A percentile compares a stretch with the other conserved stretches of the same genome.
Evolutionary conservation across 371 early-diverging fungal genomes (phyloP).

Genomic region (Actinomucor elegans): DNA sequence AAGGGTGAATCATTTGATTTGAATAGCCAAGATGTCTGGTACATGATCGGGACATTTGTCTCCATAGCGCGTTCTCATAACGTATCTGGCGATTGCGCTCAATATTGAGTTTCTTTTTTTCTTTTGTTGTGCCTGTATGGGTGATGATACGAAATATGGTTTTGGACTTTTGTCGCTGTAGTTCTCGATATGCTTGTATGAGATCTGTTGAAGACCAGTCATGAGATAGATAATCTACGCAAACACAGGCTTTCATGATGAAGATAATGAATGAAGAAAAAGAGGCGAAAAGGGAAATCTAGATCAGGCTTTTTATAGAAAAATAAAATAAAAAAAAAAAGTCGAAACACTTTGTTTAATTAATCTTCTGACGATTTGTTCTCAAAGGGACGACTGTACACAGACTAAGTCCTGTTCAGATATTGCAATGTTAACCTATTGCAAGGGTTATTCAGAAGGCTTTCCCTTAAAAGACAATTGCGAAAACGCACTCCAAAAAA

Average conservation of each 20-base stretch:
- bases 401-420: no score
- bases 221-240: conserved; percentile 46
- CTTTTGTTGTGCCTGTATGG: conserved; percentile 5
- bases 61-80: conserved; percentile 43
- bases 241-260: conserved; percentile 35
- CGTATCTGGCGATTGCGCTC: conserved; percentile 28
- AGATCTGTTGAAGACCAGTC: conserved; percentile 40
- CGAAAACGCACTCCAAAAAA: no score
- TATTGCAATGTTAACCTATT: no score
- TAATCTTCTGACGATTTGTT: conserved; percentile 14
- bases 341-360: conserved; percentile 15
- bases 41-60: conserved; percentile 42
- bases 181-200: conserved; percentile 29
- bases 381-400: background rate
- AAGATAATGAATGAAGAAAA: background rate
- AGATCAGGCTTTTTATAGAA: background rate
- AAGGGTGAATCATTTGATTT: conserved; percentile 34
- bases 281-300: no score
- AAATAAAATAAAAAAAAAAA: background rate
- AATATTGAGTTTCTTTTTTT: conserved; percentile 15
- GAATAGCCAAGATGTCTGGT: conserved; percentile 21
- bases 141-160: conserved; percentile 6
- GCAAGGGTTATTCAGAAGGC: no score
- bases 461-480: no score
- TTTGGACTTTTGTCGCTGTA: conserved; percentile 27